A percentile compares a stretch with the other conserved stretches of the same genome.
phyloP scores from a whole-genome alignment of 305 asterid genomes.

The Fraxinus ornus region DNA sequence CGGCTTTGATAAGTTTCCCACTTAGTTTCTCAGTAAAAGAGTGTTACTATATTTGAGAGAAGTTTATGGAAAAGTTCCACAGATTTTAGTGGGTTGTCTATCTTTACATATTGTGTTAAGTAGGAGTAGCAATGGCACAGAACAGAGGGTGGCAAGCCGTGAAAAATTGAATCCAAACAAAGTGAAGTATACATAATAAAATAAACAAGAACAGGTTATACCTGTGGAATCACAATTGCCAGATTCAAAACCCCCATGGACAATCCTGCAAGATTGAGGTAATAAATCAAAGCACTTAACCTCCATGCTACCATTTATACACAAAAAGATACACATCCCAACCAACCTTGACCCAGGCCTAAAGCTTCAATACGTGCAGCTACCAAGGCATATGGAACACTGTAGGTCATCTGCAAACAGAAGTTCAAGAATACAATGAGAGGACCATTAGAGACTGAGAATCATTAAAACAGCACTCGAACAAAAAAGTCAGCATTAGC shows the following conservation, averaged over 20 bases:
- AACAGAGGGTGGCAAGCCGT: not conserved
- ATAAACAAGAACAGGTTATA: conserved; percentile 22
- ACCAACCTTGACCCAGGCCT: conserved; percentile 89
- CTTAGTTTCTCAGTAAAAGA: not conserved
- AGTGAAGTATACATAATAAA: not conserved
- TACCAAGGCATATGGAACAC: conserved; percentile 87
- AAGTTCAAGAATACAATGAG: conserved; percentile 16
- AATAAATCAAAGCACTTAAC: conserved; percentile 24
- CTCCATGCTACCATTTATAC: conserved; percentile 7
- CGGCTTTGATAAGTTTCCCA: not conserved
- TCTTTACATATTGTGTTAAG: not conserved
- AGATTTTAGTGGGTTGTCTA: not conserved
- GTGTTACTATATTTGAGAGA: not conserved
- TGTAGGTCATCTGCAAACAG: conserved; percentile 71
- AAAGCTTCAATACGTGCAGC: conserved; percentile 70
- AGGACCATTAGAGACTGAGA: not conserved
- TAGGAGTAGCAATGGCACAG: not conserved
- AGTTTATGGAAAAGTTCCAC: not conserved
- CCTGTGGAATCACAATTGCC: conserved; percentile 86
- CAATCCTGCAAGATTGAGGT: conserved; percentile 54
- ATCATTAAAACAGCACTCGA: not conserved
- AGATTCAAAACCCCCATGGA: conserved; percentile 83
- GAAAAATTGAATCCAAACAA: not conserved
- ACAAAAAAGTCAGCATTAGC: not conserved
- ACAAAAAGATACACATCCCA: conserved; percentile 20